Percentiles rank a stretch among this genome's conserved stretches.
Conservation (phyloP, 1,139 yeast species). For the Pichia sp. region DNA sequence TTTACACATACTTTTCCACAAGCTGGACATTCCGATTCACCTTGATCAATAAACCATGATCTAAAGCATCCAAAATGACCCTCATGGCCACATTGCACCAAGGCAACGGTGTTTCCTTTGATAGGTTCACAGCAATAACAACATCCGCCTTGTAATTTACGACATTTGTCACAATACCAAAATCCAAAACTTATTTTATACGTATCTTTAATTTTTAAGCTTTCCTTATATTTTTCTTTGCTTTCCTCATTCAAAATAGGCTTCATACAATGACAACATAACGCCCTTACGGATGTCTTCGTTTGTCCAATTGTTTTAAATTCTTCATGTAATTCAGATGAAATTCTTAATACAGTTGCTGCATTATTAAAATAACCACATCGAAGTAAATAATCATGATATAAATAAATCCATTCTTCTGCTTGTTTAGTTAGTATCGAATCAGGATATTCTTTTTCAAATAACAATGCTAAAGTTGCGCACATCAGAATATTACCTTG, state of each 20-base stretch:
- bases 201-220: slow-evolving; percentile 15
- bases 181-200: slow-evolving; percentile 44
- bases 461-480: slow-evolving; percentile 53
- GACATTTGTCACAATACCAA: slow-evolving; percentile 83
- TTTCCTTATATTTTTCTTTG: slow-evolving; percentile 33
- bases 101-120: slow-evolving; percentile 62
- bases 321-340: slow-evolving; percentile 36
- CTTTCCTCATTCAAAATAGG: slow-evolving; percentile 60
- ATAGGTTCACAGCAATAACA: slow-evolving; percentile 77
- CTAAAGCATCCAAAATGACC: slow-evolving; percentile 79
- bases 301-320: slow-evolving; percentile 44
- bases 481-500: slow-evolving; percentile 67
- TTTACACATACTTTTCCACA: slow-evolving; percentile 20
- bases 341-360: slow-evolving; percentile 48
- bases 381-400: slow-evolving; percentile 51
- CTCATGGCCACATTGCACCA: slow-evolving; percentile 77
- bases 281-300: slow-evolving; percentile 54
- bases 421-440: slow-evolving; percentile 29
- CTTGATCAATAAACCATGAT: slow-evolving; percentile 67
- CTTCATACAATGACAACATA: slow-evolving; percentile 63
- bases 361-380: slow-evolving; percentile 51
- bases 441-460: slow-evolving; percentile 39
- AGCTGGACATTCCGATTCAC: slow-evolving; percentile 65
- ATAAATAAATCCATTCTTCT: slow-evolving; percentile 53
- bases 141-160: slow-evolving; percentile 57